A percentile compares a stretch with the other conserved stretches of the same genome.
These are phyloP conservation scores for Cystobasidiaceae sp. DNA, from an alignment of 1,284 basidiomycete species.

Conservation along the genomic window DNA sequence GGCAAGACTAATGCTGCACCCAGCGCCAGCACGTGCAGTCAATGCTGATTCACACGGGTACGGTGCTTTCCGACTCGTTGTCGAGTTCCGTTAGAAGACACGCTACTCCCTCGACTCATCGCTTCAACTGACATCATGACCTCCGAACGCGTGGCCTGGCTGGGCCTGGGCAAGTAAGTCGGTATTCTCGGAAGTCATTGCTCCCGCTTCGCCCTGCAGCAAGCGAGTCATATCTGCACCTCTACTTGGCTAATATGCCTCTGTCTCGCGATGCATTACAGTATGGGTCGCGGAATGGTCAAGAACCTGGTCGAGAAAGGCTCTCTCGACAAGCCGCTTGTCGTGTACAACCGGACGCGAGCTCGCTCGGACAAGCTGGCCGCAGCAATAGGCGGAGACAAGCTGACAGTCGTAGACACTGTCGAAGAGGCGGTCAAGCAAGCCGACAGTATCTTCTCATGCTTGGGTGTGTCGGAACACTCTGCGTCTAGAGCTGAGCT, in stretches of 20 bases:
- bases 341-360: slow-evolving; percentile 25
- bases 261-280: background rate
- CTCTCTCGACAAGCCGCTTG: slow-evolving; percentile 10
- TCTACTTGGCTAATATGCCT: background rate
- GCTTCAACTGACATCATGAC: background rate
- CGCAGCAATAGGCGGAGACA: slow-evolving; percentile 2
- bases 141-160: slow-evolving; percentile 10
- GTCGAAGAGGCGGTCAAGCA: slow-evolving; percentile 20
- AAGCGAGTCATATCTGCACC: too few species aligned
- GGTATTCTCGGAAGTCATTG: too few species aligned
- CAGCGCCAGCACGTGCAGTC: too few species aligned
- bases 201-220: too few species aligned
- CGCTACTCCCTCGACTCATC: background rate
- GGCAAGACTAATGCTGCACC: too few species aligned
- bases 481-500: background rate
- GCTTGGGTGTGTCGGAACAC: slow-evolving; percentile 4
- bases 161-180: slow-evolving; percentile 25
- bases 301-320: slow-evolving; percentile 30
- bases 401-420: slow-evolving; percentile 4
- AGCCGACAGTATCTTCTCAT: slow-evolving; percentile 26
- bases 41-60: too few species aligned
- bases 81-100: background rate
- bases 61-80: background rate
- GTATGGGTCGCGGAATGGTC: slow-evolving; percentile 31
- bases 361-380: slow-evolving; percentile 18